Evolutionary conservation across 2,329 filamentous ascomycete species (phyloP), one percentile per base, ranked within the genome.

Genomic region (Thelonectria rubi): DNA sequence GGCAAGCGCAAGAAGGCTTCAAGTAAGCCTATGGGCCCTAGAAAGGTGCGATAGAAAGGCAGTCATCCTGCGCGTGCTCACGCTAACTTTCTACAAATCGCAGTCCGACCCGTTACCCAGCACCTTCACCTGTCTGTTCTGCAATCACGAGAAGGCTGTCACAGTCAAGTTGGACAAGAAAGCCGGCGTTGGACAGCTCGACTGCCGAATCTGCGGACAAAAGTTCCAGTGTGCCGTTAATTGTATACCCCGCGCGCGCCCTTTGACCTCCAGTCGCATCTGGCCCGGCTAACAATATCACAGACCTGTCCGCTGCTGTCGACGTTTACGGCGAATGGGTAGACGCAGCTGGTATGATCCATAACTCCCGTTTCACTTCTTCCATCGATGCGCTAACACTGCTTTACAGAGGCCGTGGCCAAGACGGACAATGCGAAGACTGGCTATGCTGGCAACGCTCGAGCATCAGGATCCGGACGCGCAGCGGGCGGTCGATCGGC

Each of bases 281-380:
- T 34, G 20, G 56, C 55, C 61, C 71, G 43, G 68, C 65, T 62
- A 53, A 64, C 21, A 54, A 59, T 49, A 43, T 40, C 57, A 14
- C 50, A 97, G 93, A 96, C 77, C 88, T 98, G 24, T 96, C 92
- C 24, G 92, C 91, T 14, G 87, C 93, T 0, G 93, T 99, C 48
- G 95, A 99, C 75, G 94, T 99, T 8, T 99, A 99, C 75, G 92
- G 92, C 34, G 95, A 98, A 77, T 99, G 95, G 95, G 92, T 99
- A 65, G 95, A 99, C 79, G 95, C 95, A 66, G 82, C 86, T 65
- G 83, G 86, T 87, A 78, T 65, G 79, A 5, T n/a, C 18, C 20
- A 15, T 2, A 17, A 30, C 46, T n/a, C 17, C 43, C 42, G 10
- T 37, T 15, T 15, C 46, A 20, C 60, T 47, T 45, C 47, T 17